Conservation (phyloP, 768 basidiomycete species). For the Brasilioporus rufonigricans region DNA sequence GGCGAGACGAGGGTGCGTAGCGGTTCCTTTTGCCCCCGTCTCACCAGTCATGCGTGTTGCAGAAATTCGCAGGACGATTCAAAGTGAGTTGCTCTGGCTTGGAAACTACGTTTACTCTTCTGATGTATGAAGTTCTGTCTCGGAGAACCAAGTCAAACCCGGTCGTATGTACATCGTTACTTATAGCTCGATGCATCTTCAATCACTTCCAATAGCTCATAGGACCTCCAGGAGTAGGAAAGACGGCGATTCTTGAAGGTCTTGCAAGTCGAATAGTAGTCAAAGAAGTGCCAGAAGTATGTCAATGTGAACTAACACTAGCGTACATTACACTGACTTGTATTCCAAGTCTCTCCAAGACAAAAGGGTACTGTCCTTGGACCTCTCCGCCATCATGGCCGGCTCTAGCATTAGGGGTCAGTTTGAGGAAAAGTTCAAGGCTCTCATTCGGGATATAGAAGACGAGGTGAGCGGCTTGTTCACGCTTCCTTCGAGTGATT, state of each 20-base stretch:
- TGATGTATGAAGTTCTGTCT: constrained; percentile 58
- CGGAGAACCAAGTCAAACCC: constrained; percentile 91
- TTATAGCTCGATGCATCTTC: background rate
- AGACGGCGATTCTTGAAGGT: constrained; percentile 90
- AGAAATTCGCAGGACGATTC: constrained; percentile 89
- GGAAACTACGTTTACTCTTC: background rate
- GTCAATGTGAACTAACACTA: background rate
- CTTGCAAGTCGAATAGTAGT: constrained; percentile 83
- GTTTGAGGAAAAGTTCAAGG: constrained; percentile 94
- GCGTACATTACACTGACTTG: background rate
- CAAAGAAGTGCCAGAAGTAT: constrained; percentile 88
- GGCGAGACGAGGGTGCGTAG: constrained; percentile 70
- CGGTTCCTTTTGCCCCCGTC: background rate
- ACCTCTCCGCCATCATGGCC: constrained; percentile 80
- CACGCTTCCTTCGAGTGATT: constrained; percentile 24
- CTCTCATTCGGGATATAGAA: constrained; percentile 85
- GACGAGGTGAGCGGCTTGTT: constrained; percentile 53
- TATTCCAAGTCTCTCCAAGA: constrained; percentile 67
- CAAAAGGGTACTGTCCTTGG: constrained; percentile 86
- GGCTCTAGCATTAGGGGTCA: constrained; percentile 91
- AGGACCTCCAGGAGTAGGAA: constrained; percentile 87
- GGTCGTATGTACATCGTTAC: constrained; percentile 50
- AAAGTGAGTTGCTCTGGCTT: constrained; percentile 52
- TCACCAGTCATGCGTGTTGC: background rate
- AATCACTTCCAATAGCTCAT: constrained; percentile 49